Evolutionary conservation across 805 yeast genomes (phyloP), one percentile per base, ranked within the genome.

Genomic region (Wickerhamomyces xylosicus): DNA sequence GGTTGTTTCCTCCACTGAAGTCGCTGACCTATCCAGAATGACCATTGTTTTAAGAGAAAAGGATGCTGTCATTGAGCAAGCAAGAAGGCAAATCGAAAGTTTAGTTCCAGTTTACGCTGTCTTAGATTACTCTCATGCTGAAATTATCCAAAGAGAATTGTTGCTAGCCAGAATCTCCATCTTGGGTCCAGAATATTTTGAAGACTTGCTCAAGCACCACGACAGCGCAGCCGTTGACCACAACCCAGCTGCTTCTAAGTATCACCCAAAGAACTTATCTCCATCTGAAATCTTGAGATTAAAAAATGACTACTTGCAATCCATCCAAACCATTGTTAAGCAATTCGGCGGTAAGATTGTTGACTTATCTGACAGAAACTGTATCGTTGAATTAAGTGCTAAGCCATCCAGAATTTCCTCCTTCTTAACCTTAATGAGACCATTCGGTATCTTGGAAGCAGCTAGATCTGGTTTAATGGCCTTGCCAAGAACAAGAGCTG

Each of bases 401-500:
- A 89, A 90, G 60, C 98, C 97, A 29, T 76, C 84, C 39, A 77
- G 97, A 62, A 72, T 92, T 47, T 70, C 90, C 34, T 78, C 94
- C 32, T 89, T 89, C 61, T 75, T 92, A 57, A 84, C 83, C 46
- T 75, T 92, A 57, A 70, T 89, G 57, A 92, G 86, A 60, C 98
- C 98, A 34, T 92, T 92, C 57, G 98, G 98, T 56, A 79, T 92
- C 42, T 72, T 92, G 55, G 98, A 92, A 65, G 83, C 90, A 53
- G 95, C 97, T 34, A 77, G 98, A 66, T 82, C 95, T 19, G 98
- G 98, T 66, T 85, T 90, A 94, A 87, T 92, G 90, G 98, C 97
- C 9, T 72, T 92, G 54, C 94, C 97, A 56, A 80, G 97, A 73
- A 85, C 97, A 37, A 96, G 95, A 33, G 65, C 87, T 50, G 85